These are phyloP conservation scores for Neolentinus lepideus DNA, from an alignment of 1,284 basidiomycete genomes.

Conservation along the genomic window DNA sequence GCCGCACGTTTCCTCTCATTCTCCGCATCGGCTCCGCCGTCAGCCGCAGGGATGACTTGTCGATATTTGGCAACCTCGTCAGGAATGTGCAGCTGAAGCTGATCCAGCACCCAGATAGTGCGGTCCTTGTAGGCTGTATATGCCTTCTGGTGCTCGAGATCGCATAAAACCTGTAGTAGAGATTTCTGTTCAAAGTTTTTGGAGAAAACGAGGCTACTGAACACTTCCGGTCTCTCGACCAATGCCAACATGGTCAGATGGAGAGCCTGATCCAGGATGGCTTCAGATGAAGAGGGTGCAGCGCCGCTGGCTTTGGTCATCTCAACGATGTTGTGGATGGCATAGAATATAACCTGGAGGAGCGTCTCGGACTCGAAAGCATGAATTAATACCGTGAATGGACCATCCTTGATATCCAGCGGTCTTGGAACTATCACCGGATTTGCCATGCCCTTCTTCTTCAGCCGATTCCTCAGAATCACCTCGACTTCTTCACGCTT, in stretches of 20 bases:
- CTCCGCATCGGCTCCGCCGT: conserved; percentile 43
- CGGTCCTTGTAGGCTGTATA: conserved; percentile 68
- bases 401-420: conserved; percentile 57
- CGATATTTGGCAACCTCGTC: conserved; percentile 48
- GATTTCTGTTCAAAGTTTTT: conserved; percentile 54
- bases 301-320: conserved; percentile 49
- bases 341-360: conserved; percentile 73
- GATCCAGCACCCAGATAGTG: conserved; percentile 67
- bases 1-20: conserved; percentile 75
- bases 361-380: conserved; percentile 64
- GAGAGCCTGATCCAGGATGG: conserved; percentile 84
- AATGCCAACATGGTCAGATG: conserved; percentile 83
- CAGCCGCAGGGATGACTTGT: conserved; percentile 31
- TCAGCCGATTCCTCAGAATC: conserved; percentile 62
- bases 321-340: conserved; percentile 61
- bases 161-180: conserved; percentile 68
- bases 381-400: conserved; percentile 54
- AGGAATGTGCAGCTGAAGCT: conserved; percentile 47
- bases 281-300: conserved; percentile 71
- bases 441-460: conserved; percentile 58
- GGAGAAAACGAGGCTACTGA: conserved; percentile 50
- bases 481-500: conserved; percentile 92
- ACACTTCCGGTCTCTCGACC: conserved; percentile 57
- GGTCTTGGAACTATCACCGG: conserved; percentile 73
- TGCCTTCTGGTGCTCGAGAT: conserved; percentile 67